Base-by-base conservation (phyloP, 495 filamentous ascomycete species). In the Xylaria acuta region DNA sequence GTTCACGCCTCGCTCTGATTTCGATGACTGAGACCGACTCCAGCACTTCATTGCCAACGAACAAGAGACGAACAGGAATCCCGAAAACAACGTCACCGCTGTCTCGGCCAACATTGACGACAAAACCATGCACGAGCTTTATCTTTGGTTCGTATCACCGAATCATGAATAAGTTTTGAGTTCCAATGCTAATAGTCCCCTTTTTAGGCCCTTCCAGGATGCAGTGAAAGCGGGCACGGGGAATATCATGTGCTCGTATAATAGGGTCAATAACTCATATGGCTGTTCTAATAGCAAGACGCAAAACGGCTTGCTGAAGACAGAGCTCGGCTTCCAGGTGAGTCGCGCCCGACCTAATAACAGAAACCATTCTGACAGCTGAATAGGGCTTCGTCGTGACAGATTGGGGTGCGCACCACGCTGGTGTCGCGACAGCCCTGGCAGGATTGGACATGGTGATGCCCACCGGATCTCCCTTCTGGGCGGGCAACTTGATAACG, bases 161-260 rank as follows among this genome's bases (percentile, higher is more conserved):
- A 51, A 76, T 65, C 38, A 3, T 36, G n/a, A 47, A 36, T 65
- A 8, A 11, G 14, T 22, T 16, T 32, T 11, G 3, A 53, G 14
- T 0, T 27, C n/a, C 8, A 6, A 58, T 25, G 11, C 59, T 63
- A 5, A 63, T 25, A 36, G 30, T n/a, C 25, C n/a, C 36, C 49
- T 40, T 20, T 4, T 22, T 38, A 85, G 83, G 84, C 89, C 90
- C 0, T 94, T 93, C 78, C 86, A 87, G 40, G 87, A 93, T 73
- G 88, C 90, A 0, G 86, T 91, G 1, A 85, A 85, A 43, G 90
- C 91, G 1, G 86, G 88, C 7, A 87, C 85, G 4, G 89, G 85
- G 1, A 87, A 83, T 58, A 82, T 92, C 54, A 92, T 93, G 90
- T 92, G 90, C 80, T 90, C 89, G 5, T 93, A 93, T 72, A 86